Base-by-base conservation (phyloP, 768 basidiomycete genomes). In the Naganishia friedmannii region DNA sequence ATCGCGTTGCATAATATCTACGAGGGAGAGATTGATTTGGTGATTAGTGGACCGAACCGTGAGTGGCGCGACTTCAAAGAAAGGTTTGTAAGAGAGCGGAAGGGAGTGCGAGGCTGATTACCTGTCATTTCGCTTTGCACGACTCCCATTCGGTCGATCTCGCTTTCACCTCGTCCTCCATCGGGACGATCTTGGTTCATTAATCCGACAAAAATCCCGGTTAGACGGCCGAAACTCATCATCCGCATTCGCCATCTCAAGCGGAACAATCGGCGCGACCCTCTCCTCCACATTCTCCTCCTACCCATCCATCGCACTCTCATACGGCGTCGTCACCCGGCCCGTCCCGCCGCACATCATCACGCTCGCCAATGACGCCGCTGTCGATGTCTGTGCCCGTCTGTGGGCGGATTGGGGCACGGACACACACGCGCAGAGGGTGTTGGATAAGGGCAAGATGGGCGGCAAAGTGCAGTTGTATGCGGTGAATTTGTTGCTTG, bases 191-290 rank as follows among this genome's bases (percentile, higher is more conserved):
- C n/a, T n/a, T n/a, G n/a, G n/a, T n/a, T n/a, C n/a, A n/a, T n/a
- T n/a, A n/a, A n/a, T n/a, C n/a, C n/a, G n/a, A n/a, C n/a, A n/a
- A n/a, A n/a, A n/a, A n/a, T n/a, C 34, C 34, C 34, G 17, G 29
- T 42, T 54, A 80, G 75, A 80, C 53, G 82, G 82, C 28, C 77
- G 82, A 0, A 83, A 83, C 74, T 81, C 80, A 0, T 80, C 77
- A 88, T 90, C 91, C 45, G 93, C 93, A 0, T 92, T 93, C 79
- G 85, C 90, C 2, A 85, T 97, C 53, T 93, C 92, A 0, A 93
- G 91, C 32, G 94, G 94, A 1, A 97, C 94, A 1, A 85, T 98
- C 72, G 94, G 94, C 46, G 93, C 93, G 2, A 90, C 94, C 19
- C 83, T 97, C 79, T 90, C 90, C 31, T 88, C 89, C 2, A 74